Evolutionary conservation across 2,329 filamentous ascomycete genomes (phyloP).

Genomic region (Emmonsiellopsis sp.): DNA sequence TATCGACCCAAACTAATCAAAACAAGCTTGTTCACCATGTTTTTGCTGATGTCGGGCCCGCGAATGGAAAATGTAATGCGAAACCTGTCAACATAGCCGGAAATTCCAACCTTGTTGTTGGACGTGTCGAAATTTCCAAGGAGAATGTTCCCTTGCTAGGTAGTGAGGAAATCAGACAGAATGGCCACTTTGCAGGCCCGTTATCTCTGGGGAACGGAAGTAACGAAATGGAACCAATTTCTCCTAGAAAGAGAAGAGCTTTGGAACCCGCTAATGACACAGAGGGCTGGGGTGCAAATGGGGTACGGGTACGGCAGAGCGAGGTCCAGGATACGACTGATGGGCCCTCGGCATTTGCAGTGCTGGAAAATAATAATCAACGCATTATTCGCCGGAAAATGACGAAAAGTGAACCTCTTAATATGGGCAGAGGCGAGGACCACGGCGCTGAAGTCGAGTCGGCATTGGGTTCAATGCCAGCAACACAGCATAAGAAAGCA

Average conservation of each 20-base stretch:
- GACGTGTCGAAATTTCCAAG: neutral
- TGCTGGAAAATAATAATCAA: neutral
- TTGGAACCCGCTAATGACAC: neutral
- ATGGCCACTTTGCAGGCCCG: neutral
- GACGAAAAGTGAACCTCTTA: conserved; percentile 14
- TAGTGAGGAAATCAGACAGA: neutral
- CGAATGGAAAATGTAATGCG: neutral
- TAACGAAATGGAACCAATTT: neutral
- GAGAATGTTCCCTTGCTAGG: neutral
- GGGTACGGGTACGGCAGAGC: neutral
- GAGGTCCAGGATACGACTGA: neutral
- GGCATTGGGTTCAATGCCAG: neutral
- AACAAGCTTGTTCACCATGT: neutral
- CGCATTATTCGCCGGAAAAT: conserved; percentile 7
- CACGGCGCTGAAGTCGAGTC: neutral
- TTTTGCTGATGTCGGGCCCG: neutral
- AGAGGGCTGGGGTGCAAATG: neutral
- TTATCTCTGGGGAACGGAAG: neutral
- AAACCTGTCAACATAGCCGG: neutral
- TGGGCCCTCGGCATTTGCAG: neutral
- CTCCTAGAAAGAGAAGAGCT: neutral
- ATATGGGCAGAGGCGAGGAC: neutral
- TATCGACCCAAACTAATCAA: neutral
- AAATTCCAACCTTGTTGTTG: neutral
- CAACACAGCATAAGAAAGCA: neutral